Base-by-base conservation (phyloP, 495 filamentous ascomycete genomes). In the Penicillium parvum region DNA sequence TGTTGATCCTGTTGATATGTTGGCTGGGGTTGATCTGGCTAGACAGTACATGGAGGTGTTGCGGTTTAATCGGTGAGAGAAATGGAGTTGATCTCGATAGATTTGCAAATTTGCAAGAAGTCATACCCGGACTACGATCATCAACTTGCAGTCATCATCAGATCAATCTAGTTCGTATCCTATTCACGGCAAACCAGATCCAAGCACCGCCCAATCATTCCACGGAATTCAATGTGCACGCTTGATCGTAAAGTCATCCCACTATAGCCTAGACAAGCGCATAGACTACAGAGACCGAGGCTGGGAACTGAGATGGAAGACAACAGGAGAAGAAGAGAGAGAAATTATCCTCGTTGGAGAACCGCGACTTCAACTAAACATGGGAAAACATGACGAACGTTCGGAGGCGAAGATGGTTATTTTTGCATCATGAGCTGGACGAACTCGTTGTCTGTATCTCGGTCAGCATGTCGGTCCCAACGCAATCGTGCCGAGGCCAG, bases 381-480 rank as follows among this genome's bases (percentile, higher is more conserved):
- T 47, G 51, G 46, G 57, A 43, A 60, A 45, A 49, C 52, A 53
- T 60, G 38, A 50, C 29, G 40, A n/a, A n/a, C n/a, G n/a, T n/a
- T n/a, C n/a, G n/a, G n/a, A n/a, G n/a, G n/a, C n/a, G n/a, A n/a
- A 39, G 56, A 47, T 50, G 50, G 28, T 78, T 87, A 97, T 77
- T 98, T 98, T 82, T 98, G 92, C 91, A 98, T 96, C 92, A 98
- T 98, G 63, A 98, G 84, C 76, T 98, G 92, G 56, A 98, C 92
- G 66, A 98, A 98, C 75, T 98, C 92, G 77, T 98, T 97, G 74
- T 98, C 92, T 98, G 63, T 27, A 26, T 9, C 9, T 4, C 21
- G 17, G 27, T 50, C 27, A 54, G 47, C 28, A 45, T 43, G 1
- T 39, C n/a, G n/a, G n/a, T n/a, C n/a, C n/a, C n/a, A n/a, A n/a